A percentile compares a stretch with the other conserved stretches of the same genome.
Evolutionary conservation across 2,329 filamentous ascomycete species (phyloP).

Genomic region (Pseudogymnoascus sp.): DNA sequence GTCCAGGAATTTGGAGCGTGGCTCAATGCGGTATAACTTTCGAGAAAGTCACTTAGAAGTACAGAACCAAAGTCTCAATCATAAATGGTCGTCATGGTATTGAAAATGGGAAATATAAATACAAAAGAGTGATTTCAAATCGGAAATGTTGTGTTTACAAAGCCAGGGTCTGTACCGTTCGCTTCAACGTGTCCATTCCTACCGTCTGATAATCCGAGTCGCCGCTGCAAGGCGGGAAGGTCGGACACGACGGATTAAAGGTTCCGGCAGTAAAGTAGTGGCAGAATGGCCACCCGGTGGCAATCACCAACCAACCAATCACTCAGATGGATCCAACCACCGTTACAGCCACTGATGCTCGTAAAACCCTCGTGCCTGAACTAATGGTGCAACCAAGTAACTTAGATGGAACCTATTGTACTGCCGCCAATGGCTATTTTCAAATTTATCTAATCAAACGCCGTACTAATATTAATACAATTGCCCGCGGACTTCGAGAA

Average conservation of each 20-base stretch:
- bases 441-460: background rate
- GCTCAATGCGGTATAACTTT: constrained; percentile 3
- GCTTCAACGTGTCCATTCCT: constrained; percentile 9
- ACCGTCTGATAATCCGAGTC: background rate
- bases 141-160: constrained; percentile 9
- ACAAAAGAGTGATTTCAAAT: constrained; percentile 9
- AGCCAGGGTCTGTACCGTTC: background rate
- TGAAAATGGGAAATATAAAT: constrained; percentile 6
- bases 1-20: background rate
- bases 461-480: background rate
- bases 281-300: background rate
- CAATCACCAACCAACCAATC: background rate
- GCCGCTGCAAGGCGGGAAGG: background rate
- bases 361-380: background rate
- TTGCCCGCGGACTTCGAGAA: background rate
- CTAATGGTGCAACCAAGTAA: background rate
- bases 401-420: constrained; percentile 2
- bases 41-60: constrained; percentile 3
- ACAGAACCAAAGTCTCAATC: background rate
- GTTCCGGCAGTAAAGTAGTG: background rate
- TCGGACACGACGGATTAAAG: constrained; percentile 2
- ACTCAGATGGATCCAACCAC: background rate
- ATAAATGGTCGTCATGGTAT: background rate
- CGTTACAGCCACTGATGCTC: no score
- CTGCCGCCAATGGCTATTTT: background rate